These are phyloP conservation scores for Metarhizium guizhouense DNA, from an alignment of 2,329 filamentous ascomycete species.

Conservation along the genomic window DNA sequence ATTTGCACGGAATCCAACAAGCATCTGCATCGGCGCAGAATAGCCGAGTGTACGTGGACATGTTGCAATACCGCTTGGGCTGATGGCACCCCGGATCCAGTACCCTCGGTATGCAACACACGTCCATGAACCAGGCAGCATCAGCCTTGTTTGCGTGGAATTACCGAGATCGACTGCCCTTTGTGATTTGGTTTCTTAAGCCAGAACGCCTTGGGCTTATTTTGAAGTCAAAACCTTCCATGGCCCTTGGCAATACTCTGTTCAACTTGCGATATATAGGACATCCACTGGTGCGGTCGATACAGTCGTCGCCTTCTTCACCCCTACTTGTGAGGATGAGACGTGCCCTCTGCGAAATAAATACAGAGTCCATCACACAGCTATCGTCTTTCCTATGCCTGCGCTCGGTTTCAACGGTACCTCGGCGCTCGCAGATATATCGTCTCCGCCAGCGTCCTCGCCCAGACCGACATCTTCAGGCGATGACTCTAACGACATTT, in stretches of 20 bases:
- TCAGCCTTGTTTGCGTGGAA: neutral
- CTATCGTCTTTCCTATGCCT: neutral
- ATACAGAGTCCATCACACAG: neutral
- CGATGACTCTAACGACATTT: neutral
- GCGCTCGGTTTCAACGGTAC: neutral
- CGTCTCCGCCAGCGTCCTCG: neutral
- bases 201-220: too few relatives aligned
- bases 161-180: too few relatives aligned
- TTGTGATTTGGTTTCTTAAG: too few relatives aligned
- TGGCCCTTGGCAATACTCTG: neutral
- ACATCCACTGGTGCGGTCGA: too few relatives aligned
- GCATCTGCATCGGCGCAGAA: neutral
- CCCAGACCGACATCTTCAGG: neutral
- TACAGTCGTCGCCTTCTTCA: neutral
- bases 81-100: neutral
- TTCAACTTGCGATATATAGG: neutral
- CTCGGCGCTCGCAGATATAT: neutral
- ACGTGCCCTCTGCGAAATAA: neutral
- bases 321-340: neutral
- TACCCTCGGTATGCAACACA: neutral
- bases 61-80: neutral
- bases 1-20: neutral
- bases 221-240: too few relatives aligned
- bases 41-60: too few relatives aligned
- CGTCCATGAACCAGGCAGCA: neutral